Base-by-base conservation (phyloP, 2,329 filamentous ascomycete species). In the Epichloe uncinata region DNA sequence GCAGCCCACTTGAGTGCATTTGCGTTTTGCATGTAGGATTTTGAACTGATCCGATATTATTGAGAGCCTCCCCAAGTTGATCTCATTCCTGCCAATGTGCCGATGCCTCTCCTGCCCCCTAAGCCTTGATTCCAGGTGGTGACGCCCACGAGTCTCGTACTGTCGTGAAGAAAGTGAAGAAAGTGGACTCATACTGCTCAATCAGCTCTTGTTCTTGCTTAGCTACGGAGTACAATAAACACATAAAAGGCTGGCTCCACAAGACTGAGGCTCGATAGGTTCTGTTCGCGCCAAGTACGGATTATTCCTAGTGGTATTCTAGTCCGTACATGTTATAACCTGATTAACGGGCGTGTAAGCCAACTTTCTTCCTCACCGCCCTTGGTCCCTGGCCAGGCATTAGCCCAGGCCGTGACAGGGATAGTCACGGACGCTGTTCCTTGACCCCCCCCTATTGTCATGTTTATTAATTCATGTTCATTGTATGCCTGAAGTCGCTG, bases 371-470 rank as follows among this genome's bases (percentile, higher is more conserved):
- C 49, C 8, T 50, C 49, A 50, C 49, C 49, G 49, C 49, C 41
- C 49, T 30, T 33, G 11, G 12, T 34, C 49, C 45, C 45, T 44
- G 38, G 49, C 30, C 42, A 44, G 40, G 35, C 33, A 38, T 18
- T 38, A 20, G 38, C 49, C 44, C 22, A 40, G 49, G 37, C 38
- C n/a, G 18, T 41, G 49, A 50, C 49, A 50, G 49, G 49, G 44
- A 50, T 46, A 18, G 16, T 18, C 12, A 38, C 13, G 38, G 47
- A 26, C 26, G 8, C 34, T 37, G 34, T 3, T 36, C 34, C 44
- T 26, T 36, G 18, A 18, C 9, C 34, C 13, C 26, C 16, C 13
- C 26, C 12, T 20, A 9, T 15, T 22, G 26, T 4, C 30, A 34
- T 44, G 26, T 44, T 37, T 13, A 13, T 15, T 2, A 43, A 16